A percentile compares a stretch with the other conserved stretches of the same genome.
phyloP scores from a whole-genome alignment of 805 yeast species.

The Suhomyces pyralidae region DNA sequence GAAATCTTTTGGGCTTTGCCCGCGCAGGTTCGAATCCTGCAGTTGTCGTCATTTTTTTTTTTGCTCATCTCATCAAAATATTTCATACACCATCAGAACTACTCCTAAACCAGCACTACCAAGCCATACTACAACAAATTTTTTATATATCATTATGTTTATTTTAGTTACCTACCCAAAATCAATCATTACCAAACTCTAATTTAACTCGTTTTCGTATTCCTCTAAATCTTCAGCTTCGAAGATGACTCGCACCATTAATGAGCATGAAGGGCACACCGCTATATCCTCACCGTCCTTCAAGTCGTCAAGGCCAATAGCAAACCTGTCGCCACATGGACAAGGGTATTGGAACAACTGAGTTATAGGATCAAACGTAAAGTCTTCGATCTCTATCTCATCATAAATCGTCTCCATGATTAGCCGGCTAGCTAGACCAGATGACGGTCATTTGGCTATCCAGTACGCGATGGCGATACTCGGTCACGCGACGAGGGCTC shows the following conservation, averaged over 20 bases:
- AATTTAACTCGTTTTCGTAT: constrained; percentile 18
- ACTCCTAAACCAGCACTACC: too few relatives aligned
- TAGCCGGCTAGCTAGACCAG: neutral
- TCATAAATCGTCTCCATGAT: constrained; percentile 71
- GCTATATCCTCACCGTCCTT: constrained; percentile 91
- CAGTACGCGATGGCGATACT: neutral
- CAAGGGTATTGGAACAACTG: constrained; percentile 91
- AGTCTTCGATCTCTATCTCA: constrained; percentile 95
- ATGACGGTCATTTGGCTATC: neutral
- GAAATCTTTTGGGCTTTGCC: constrained; percentile 36
- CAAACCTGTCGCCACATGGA: constrained; percentile 96
- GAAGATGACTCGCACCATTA: constrained; percentile 88
- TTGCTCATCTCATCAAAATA: neutral
- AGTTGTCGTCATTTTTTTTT: constrained; percentile 54
- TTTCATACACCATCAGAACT: too few relatives aligned
- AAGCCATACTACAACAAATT: too few relatives aligned
- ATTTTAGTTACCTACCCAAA: neutral
- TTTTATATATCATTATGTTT: too few relatives aligned
- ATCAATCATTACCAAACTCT: neutral
- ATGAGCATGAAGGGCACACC: constrained; percentile 92
- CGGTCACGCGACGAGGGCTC: constrained; percentile 9
- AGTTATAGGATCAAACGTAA: constrained; percentile 81
- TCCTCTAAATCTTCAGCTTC: constrained; percentile 60
- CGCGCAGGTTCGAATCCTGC: constrained; percentile 63
- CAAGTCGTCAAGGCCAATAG: constrained; percentile 79